Base-by-base conservation (phyloP, 2,329 filamentous ascomycete genomes). In the Penicillium sp. region DNA sequence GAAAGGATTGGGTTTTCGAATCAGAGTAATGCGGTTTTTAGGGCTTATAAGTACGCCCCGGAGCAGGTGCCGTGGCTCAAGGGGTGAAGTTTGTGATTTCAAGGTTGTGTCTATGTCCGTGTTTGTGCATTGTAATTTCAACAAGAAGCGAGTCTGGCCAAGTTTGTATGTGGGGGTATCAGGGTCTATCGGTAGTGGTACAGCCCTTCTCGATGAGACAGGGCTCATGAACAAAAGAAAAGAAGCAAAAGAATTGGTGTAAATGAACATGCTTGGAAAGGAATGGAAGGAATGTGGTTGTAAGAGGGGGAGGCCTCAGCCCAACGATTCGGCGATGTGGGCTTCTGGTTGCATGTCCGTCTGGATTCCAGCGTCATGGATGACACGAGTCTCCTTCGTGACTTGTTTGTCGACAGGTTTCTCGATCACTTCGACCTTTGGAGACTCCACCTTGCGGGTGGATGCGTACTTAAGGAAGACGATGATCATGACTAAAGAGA, bases 391-490 rank as follows among this genome's bases (percentile, higher is more conserved):
- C 52, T 72, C 65, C 10, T 50, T 55, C 14, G 58, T 57, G 24
- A 55, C 48, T 54, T 72, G 66, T 48, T 69, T 71, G 6, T 59
- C 53, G 4, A 61, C 65, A 10, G 22, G 65, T 60, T 64, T 68
- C 60, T 64, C 56, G 1, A 44, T 50, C 36, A 66, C 68, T 46
- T 71, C 70, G 56, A 66, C 64, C 41, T 70, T 60, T 27, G 69
- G 63, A 36, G 63, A 64, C 38, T 70, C 69, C 9, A 65, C 57
- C 54, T 70, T 68, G 44, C 66, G 73, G 44, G 68, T 69, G 3
- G 74, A 76, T 46, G 73, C 70, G 57, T 75, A 74, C 44, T 75
- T 75, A 43, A 79, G 65, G 44, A 76, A 74, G 10, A 74, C 58
- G 31, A 79, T 75, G 25, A 77, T 76, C 71, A 78, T 77, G 55